A percentile compares a stretch with the other conserved stretches of the same genome.
These are phyloP conservation scores for Pinus tabuliformis DNA, from an alignment of 75 land plant genomes.

Conservation along the genomic window DNA sequence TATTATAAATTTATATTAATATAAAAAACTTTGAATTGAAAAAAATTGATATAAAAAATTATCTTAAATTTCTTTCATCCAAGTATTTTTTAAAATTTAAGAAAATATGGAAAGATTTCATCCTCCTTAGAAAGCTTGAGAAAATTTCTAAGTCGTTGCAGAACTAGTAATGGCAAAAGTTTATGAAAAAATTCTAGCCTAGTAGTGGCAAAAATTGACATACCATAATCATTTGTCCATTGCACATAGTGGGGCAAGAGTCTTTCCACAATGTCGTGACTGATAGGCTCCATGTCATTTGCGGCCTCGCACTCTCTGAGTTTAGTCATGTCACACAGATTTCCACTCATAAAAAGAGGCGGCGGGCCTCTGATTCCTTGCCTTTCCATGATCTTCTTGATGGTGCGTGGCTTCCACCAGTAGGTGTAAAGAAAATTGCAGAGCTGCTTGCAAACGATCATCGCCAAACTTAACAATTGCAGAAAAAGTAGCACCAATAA, in stretches of 20 bases:
- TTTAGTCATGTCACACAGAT: constrained; percentile 9
- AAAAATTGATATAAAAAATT: too few relatives aligned
- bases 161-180: too few relatives aligned
- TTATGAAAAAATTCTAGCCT: too few relatives aligned
- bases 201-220: neutral
- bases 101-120: too few relatives aligned
- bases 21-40: too few relatives aligned
- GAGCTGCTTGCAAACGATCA: neutral
- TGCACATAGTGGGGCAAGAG: constrained; percentile 19
- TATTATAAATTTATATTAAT: too few relatives aligned
- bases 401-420: constrained; percentile 7
- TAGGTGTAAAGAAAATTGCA: neutral
- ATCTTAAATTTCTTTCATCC: too few relatives aligned
- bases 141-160: too few relatives aligned
- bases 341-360: constrained; percentile 18
- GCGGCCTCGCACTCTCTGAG: constrained; percentile 4
- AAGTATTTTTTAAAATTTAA: too few relatives aligned
- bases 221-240: constrained; percentile 23
- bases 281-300: constrained; percentile 5
- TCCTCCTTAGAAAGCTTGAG: too few relatives aligned
- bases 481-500: too few relatives aligned
- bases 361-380: constrained; percentile 42
- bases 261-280: constrained; percentile 15
- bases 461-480: too few relatives aligned
- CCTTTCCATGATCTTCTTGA: neutral